Base-by-base conservation (phyloP, 78 protist species). In the Tieghemostelium lacteum region DNA sequence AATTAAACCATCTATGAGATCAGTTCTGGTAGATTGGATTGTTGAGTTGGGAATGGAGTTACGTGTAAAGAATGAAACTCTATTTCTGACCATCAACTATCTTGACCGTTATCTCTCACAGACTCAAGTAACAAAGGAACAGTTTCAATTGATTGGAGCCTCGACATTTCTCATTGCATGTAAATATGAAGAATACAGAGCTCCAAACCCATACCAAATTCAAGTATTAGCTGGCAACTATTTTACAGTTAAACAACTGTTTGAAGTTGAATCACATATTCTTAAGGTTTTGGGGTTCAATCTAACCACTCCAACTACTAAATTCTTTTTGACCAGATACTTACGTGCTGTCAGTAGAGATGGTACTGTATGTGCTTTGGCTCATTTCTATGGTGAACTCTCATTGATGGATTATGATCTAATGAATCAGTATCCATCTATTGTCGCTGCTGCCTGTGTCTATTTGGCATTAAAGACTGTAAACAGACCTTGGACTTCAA, bases 91-190 rank as follows among this genome's bases (percentile, higher is more conserved):
- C 24, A 89, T 94, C 69, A 96, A 97, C 88, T 52, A 92, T 83
- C 63, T 98, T 62, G 99, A 98, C 80, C 89, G 99, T 34, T 96
- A 64, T 80, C 88, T 97, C 19, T 72, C 96, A 19, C 2, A 20
- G 36, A 61, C 69, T 64, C 33, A 39, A 10, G 97, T 97, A 20
- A 0, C 73, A 8, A 87, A 87, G 64, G 54, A 36, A 28, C 70
- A 92, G 69, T 95, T 98, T 42, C 99, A 97, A 92, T 93, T 96
- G 54, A 65, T 95, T 29, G 98, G 97, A 26, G 80, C 95, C 33
- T 64, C 95, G 0, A 40, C 93, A 12, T 77, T 97, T 66, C 36
- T 94, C 60, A 55, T 97, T 24, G 95, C 98, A 0, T 65, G 69
- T 60, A 70, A 86, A 58, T 75, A 66, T 33, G 97, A 96, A 64